Evolutionary conservation across 2,329 filamentous ascomycete species (phyloP), one percentile per base, ranked within the genome.

Genomic region (Seiridium unicorne): DNA sequence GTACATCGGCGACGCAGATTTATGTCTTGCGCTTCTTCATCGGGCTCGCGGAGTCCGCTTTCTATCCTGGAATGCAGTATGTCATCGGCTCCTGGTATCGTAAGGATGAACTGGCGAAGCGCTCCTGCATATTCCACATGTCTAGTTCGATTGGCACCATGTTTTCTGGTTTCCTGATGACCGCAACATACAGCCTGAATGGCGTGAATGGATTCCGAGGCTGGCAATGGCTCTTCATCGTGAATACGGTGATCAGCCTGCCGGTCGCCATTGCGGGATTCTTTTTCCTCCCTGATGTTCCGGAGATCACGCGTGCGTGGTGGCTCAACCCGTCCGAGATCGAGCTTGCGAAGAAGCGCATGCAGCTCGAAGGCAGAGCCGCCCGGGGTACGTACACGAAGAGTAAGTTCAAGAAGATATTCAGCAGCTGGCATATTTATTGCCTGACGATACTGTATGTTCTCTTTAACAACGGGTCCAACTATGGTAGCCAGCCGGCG

Each of bases 391-490:
- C 73, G 0, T 80, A 73, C 60, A 79, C 76, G 0, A 69, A 69
- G 57, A 65, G 68, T 72, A 89, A 87, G 71, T 66, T 89, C 44
- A 79, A 78, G 70, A 84, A 81, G 65, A 89, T 89, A 18, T 83
- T 89, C 60, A 77, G 78, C 0, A 84, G 82, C 5, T 90, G 88
- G 87, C 87, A 87, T 62, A 84, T 90, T 1, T 90, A 87, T 59
- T 64, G 81, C 0, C 73, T 90, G 3, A 80, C 79, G 0, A 58
- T 84, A 0, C 71, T 89, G 1, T 90, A 89, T 68, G 78, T 89
- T 67, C 80, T 83, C 47, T 89, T 89, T 76, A 88, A 87, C 71
- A 89, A 90, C 65, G 84, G 81, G 2, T 76, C 73, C 2, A 74
- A 76, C 2, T 70, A 73, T 7, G 75, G 76, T 18, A 66, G 74